Conservation (phyloP, 1,284 basidiomycete genomes). For the Cutaneotrichosporon arboriforme region DNA sequence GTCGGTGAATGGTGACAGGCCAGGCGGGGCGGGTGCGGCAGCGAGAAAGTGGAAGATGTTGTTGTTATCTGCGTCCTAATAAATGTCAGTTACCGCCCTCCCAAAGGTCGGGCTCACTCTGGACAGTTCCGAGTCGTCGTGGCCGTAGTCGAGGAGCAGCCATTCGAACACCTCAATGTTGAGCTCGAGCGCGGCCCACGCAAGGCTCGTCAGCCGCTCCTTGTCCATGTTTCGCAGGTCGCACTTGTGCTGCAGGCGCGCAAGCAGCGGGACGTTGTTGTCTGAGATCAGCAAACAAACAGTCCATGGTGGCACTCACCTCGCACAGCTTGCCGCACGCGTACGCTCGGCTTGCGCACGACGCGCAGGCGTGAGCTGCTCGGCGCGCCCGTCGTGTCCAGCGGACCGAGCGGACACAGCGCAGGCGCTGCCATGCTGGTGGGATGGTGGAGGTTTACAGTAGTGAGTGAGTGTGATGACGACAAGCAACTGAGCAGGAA, state of each 20-base stretch:
- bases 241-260: slow-evolving; percentile 60
- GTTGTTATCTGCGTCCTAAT: slow-evolving; percentile 80
- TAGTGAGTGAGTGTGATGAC: slow-evolving; percentile 1
- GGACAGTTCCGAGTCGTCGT: slow-evolving; percentile 84
- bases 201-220: slow-evolving; percentile 70
- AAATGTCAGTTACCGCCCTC: slow-evolving; percentile 1
- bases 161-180: slow-evolving; percentile 86
- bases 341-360: slow-evolving; percentile 28
- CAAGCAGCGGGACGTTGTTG: slow-evolving; percentile 84
- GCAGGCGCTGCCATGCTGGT: not conserved
- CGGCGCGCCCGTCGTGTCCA: not conserved
- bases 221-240: slow-evolving; percentile 81
- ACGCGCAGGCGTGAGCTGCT: slow-evolving; percentile 23
- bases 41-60: slow-evolving; percentile 83
- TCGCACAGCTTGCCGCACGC: slow-evolving; percentile 41
- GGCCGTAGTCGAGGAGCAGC: slow-evolving; percentile 69
- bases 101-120: slow-evolving; percentile 56
- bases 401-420: slow-evolving; percentile 1
- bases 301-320: slow-evolving; percentile 20
- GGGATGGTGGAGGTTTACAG: not conserved
- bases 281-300: slow-evolving; percentile 53
- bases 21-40: slow-evolving; percentile 56
- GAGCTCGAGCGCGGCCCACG: slow-evolving; percentile 78
- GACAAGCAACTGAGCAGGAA: not conserved
- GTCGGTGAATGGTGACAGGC: slow-evolving; percentile 24